Evolutionary conservation across 1,284 basidiomycete species (phyloP).

Genomic region (Salmacisia buchloeana): DNA sequence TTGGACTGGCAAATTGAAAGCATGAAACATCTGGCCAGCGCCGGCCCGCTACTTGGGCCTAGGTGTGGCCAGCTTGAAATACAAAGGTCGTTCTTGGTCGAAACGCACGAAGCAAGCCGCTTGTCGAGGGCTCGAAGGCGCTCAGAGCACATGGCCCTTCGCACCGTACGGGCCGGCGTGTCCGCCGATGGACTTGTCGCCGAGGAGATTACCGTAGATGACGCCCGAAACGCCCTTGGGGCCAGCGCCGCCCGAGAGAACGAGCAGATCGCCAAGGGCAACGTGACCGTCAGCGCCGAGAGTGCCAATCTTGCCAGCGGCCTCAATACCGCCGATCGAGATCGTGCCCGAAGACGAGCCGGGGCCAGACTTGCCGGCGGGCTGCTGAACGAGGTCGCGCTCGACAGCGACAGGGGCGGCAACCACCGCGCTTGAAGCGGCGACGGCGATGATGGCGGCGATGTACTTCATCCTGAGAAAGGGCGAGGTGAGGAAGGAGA

Average conservation of each 20-base stretch:
- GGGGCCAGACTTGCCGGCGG: background rate
- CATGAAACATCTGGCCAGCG: too few species aligned
- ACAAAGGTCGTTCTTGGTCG: too few species aligned
- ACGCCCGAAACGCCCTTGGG: slow-evolving; percentile 5
- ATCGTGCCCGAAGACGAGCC: background rate
- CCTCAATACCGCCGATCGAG: background rate
- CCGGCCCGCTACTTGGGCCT: too few species aligned
- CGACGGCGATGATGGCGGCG: background rate
- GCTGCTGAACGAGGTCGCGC: slow-evolving; percentile 1
- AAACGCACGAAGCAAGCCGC: too few species aligned
- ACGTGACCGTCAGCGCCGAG: slow-evolving; percentile 4
- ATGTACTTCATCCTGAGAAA: background rate
- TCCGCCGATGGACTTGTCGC: background rate
- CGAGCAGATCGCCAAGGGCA: background rate
- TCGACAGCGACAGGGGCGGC: background rate
- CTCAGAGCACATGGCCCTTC: background rate
- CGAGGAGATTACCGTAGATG: slow-evolving; percentile 2
- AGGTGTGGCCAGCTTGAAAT: too few species aligned
- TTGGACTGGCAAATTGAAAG: too few species aligned
- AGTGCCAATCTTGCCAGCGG: background rate
- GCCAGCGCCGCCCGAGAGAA: slow-evolving; percentile 3
- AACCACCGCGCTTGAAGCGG: background rate
- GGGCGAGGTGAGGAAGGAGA: background rate
- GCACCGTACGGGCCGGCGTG: background rate
- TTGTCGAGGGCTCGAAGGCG: too few species aligned